A percentile compares a stretch with the other conserved stretches of the same genome.
Conservation (phyloP, 768 basidiomycete species). For the Collybia nuda region DNA sequence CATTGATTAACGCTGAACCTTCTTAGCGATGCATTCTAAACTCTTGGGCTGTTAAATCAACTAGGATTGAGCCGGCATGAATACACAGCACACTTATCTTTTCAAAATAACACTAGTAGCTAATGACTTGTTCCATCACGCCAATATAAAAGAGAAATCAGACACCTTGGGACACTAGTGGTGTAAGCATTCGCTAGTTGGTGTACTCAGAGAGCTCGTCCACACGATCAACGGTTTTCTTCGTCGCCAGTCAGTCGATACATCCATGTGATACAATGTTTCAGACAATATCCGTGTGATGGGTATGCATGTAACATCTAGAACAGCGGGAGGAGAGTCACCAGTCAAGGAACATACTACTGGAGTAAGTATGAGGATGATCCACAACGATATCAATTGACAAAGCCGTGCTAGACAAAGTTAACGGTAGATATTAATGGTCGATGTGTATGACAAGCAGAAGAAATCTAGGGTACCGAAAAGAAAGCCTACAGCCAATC, state of each 20-base stretch:
- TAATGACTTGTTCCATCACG: constrained; percentile 32
- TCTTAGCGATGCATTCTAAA: constrained; percentile 35
- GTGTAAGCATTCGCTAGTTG: constrained; percentile 43
- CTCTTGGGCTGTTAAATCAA: constrained; percentile 36
- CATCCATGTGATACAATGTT: constrained; percentile 36
- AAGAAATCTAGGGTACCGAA: constrained; percentile 27
- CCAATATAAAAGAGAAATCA: constrained; percentile 15
- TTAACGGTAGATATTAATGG: constrained; percentile 35
- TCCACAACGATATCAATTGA: not conserved
- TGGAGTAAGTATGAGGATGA: not conserved
- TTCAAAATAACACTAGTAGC: constrained; percentile 19
- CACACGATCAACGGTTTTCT: constrained; percentile 41
- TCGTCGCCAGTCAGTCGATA: constrained; percentile 42
- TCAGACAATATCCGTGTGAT: not conserved
- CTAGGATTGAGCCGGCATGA: constrained; percentile 38
- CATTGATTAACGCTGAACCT: constrained; percentile 19
- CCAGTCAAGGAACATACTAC: no score
- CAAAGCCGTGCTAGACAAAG: constrained; percentile 32
- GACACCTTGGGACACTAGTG: constrained; percentile 33
- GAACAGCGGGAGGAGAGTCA: no score
- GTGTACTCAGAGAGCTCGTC: constrained; percentile 39
- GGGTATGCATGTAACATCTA: no score
- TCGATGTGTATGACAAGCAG: constrained; percentile 32
- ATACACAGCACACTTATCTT: not conserved
- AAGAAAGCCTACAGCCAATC: constrained; percentile 19